A percentile compares a stretch with the other conserved stretches of the same genome.
These are phyloP conservation scores for Leccinellum albellum DNA, from an alignment of 768 basidiomycete species.

Conservation along the genomic window DNA sequence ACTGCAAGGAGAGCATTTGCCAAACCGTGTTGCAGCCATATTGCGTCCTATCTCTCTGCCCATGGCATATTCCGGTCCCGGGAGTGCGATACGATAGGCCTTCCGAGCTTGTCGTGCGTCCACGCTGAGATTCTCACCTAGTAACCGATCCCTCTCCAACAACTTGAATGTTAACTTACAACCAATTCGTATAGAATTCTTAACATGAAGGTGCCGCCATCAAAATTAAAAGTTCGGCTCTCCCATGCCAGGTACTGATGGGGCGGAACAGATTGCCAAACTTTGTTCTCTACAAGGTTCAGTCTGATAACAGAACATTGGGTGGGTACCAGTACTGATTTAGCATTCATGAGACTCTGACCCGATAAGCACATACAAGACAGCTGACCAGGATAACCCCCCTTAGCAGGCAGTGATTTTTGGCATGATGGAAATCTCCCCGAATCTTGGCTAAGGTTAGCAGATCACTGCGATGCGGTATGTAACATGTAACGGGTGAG, in stretches of 20 bases:
- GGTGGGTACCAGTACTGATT: conserved; percentile 6
- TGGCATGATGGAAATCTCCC: neutral
- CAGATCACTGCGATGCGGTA: conserved; percentile 3
- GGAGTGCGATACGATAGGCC: neutral
- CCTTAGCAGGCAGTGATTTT: conserved; percentile 13
- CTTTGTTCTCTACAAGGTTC: conserved; percentile 14
- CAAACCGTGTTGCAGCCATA: neutral
- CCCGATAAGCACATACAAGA: conserved; percentile 21
- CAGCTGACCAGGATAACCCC: conserved; percentile 25
- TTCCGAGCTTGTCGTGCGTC: neutral
- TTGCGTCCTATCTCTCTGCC: neutral
- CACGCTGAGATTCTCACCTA: neutral
- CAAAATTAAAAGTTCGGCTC: conserved; percentile 12
- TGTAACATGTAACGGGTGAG: neutral
- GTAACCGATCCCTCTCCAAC: neutral
- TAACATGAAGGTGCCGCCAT: neutral
- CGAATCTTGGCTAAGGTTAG: conserved; percentile 10
- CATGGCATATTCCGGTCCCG: neutral
- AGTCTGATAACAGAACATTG: conserved; percentile 10
- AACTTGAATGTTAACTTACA: conserved; percentile 5
- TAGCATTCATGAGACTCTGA: conserved; percentile 11
- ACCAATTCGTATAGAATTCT: neutral
- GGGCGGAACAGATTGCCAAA: conserved; percentile 14
- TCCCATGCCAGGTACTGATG: conserved; percentile 9
- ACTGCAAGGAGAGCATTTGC: neutral